Conservation (phyloP, 441 rosid genomes). For the Francoa sonchifolia region DNA sequence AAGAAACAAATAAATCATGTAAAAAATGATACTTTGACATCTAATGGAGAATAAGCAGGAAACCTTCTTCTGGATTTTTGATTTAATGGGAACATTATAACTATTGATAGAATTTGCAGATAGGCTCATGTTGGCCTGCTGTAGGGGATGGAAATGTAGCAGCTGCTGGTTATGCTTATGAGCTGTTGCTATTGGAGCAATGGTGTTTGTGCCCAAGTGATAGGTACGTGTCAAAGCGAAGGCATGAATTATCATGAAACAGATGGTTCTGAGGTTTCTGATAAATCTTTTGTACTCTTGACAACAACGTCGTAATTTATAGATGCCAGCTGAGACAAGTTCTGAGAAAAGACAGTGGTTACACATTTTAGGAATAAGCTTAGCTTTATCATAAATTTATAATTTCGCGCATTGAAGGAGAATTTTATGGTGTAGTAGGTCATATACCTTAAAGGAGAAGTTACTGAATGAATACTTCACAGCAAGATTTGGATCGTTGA, state of each 20-base stretch:
- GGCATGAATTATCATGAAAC: constrained; percentile 17
- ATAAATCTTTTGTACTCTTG: constrained; percentile 48
- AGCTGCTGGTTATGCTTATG: no score
- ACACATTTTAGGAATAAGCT: neutral
- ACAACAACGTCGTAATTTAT: constrained; percentile 76
- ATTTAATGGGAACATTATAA: no score
- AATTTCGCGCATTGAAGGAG: neutral
- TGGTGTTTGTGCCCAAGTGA: neutral
- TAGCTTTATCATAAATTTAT: neutral
- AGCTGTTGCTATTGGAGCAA: no score
- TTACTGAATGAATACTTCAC: constrained; percentile 90
- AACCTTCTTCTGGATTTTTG: no score
- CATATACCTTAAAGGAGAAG: constrained; percentile 92
- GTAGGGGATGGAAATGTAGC: no score
- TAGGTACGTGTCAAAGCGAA: constrained; percentile 1
- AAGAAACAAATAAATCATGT: no score
- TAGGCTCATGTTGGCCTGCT: no score
- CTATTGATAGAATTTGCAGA: no score
- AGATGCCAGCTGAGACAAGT: constrained; percentile 86
- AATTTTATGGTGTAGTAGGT: neutral
- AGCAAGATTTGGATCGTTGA: constrained; percentile 46
- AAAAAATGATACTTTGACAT: no score
- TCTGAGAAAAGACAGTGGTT: constrained; percentile 50
- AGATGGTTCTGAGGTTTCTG: constrained; percentile 38
- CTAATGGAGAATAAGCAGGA: no score